Percentiles rank a stretch among this genome's conserved stretches.
phyloP scores from a whole-genome alignment of 257 asterid species.

The Solanum ossicruentum region DNA sequence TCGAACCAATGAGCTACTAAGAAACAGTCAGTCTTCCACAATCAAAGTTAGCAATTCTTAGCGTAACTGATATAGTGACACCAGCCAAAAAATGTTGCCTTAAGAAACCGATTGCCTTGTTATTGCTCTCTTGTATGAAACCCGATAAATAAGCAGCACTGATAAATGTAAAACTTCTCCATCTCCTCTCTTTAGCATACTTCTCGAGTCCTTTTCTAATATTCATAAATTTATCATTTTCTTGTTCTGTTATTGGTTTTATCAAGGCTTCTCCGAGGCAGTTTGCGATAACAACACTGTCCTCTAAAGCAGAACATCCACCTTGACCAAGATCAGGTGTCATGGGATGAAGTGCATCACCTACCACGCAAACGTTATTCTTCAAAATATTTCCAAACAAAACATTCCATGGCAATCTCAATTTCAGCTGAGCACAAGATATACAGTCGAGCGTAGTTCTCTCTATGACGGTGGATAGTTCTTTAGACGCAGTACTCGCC shows the following conservation, averaged over 20 bases:
- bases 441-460: conserved; percentile 33
- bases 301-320: conserved; percentile 72
- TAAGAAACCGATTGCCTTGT: conserved; percentile 29
- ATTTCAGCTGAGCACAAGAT: conserved; percentile 33
- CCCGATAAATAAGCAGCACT: conserved; percentile 47
- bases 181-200: conserved; percentile 46
- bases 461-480: conserved; percentile 20
- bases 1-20: neutral
- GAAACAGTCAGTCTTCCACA: conserved; percentile 20
- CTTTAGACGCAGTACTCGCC: conserved; percentile 16
- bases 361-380: conserved; percentile 46
- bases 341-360: conserved; percentile 84
- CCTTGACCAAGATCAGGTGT: conserved; percentile 80
- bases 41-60: conserved; percentile 33
- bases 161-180: conserved; percentile 61
- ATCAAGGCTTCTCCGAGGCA: conserved; percentile 31
- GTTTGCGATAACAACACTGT: conserved; percentile 45
- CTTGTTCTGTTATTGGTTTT: neutral
- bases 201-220: conserved; percentile 26
- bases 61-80: conserved; percentile 6
- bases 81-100: conserved; percentile 26
- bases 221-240: neutral
- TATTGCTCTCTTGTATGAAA: conserved; percentile 38
- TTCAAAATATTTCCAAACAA: conserved; percentile 28
- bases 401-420: conserved; percentile 54